Evolutionary conservation across 805 yeast species (phyloP).

Genomic region (Grigorovia humatica): DNA sequence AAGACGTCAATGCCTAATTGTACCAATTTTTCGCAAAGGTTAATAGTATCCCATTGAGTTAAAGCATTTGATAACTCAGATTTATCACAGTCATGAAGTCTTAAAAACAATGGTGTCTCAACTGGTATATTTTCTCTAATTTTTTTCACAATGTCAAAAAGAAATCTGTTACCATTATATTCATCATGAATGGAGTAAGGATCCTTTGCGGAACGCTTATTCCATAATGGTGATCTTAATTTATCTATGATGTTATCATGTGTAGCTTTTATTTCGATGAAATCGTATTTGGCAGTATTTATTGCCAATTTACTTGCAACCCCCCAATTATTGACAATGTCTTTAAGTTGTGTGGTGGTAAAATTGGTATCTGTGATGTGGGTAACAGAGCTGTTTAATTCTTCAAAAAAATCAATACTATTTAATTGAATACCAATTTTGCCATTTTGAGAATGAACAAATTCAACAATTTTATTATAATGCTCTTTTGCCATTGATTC

Average conservation of each 20-base stretch:
- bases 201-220: conserved; percentile 49
- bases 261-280: conserved; percentile 53
- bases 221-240: conserved; percentile 37
- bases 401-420: background rate
- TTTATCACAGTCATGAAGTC: conserved; percentile 39
- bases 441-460: conserved; percentile 36
- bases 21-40: conserved; percentile 31
- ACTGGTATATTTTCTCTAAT: conserved; percentile 32
- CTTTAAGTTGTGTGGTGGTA: conserved; percentile 27
- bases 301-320: conserved; percentile 41
- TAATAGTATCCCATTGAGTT: conserved; percentile 36
- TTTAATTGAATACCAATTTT: conserved; percentile 44
- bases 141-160: conserved; percentile 40
- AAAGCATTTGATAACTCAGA: conserved; percentile 30
- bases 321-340: conserved; percentile 34
- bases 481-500: conserved; percentile 37
- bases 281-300: conserved; percentile 44
- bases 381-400: conserved; percentile 20
- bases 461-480: conserved; percentile 34
- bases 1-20: conserved; percentile 40
- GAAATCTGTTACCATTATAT: conserved; percentile 39
- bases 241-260: conserved; percentile 47
- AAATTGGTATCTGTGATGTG: conserved; percentile 41
- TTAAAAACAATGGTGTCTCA: conserved; percentile 37
- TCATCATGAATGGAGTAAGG: conserved; percentile 46